phyloP scores from a whole-genome alignment of 208 protist genomes.

The Crithidia bombi region DNA sequence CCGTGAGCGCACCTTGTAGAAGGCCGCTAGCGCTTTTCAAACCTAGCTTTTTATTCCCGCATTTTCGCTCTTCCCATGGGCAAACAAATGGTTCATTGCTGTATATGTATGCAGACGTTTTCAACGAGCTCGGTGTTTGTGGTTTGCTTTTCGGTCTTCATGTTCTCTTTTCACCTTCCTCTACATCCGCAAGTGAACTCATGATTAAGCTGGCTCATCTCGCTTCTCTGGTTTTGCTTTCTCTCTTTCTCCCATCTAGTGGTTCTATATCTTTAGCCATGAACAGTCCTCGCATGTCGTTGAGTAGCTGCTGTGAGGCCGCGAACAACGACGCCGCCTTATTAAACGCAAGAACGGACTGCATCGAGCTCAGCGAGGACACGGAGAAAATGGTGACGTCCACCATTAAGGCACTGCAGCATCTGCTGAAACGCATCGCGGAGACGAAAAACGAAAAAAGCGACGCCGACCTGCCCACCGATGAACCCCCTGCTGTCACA shows the following conservation, averaged over 20 bases:
- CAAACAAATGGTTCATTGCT: too few species aligned
- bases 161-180: too few species aligned
- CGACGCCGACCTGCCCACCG: neutral
- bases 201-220: too few species aligned
- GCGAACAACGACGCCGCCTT: slow-evolving; percentile 15
- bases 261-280: neutral
- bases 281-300: neutral
- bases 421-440: slow-evolving; percentile 5
- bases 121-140: too few species aligned
- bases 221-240: too few species aligned
- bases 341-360: slow-evolving; percentile 17
- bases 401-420: slow-evolving; percentile 18
- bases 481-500: neutral
- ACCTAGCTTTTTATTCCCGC: too few species aligned
- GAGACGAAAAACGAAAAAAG: neutral
- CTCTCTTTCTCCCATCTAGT: neutral
- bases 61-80: too few species aligned
- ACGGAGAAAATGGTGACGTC: slow-evolving; percentile 14
- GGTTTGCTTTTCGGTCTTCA: too few species aligned
- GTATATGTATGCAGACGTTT: too few species aligned
- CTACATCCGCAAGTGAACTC: too few species aligned
- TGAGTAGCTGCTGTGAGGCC: neutral
- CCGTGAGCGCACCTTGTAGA: too few species aligned
- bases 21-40: too few species aligned
- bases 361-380: slow-evolving; percentile 12